Base-by-base conservation (phyloP, 1,284 basidiomycete genomes). In the Meripilus lineatus region DNA sequence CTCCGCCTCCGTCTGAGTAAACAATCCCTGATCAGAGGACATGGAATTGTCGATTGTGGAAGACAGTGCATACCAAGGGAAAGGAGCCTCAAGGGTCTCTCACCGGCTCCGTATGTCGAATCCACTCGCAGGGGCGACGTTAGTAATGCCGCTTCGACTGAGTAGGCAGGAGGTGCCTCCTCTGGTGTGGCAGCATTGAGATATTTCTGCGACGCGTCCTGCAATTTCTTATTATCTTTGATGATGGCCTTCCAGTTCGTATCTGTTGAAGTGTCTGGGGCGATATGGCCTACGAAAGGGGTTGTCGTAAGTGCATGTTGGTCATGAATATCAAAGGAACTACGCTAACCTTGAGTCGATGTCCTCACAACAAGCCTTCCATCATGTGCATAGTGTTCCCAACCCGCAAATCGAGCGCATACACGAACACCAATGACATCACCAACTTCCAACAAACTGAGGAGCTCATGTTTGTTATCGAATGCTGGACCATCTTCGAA, bases 1-100 rank as follows among this genome's bases (percentile, higher is more conserved):
- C 38, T 17, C 23, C 38, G 5, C 38, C 38, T 8, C 38, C 38
- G 22, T 40, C 38, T 40, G 18, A 20, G 28, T 15, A 30, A 38
- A 11, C 17, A 35, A 10, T 35, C 34, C 8, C 10, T 18, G 11
- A 30, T 30, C 10, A 30, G n/a, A 30, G n/a, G 10, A 30, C 28
- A 30, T 30, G 28, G 8, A 8, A 30, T 10, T 30, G 28, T n/a
- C 8, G 28, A 10, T 30, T 30, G 28, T 8, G 28, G 10, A 30
- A 10, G 28, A 8, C 28, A 10, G 28, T 10, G 28, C 38, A 6
- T 26, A 40, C 38, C 38, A 25, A 40, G 26, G 10, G 38, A 40
- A 7, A 40, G 20, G 14, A 40, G 25, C 5, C 25, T 5, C 22
- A 40, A 11, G 21, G 23, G 23, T 7, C 14, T 5, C 14, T 40